Percentiles rank a stretch among this genome's conserved stretches.
Conservation (phyloP, 1,284 basidiomycete species). For the Malassezia vespertilionis region DNA sequence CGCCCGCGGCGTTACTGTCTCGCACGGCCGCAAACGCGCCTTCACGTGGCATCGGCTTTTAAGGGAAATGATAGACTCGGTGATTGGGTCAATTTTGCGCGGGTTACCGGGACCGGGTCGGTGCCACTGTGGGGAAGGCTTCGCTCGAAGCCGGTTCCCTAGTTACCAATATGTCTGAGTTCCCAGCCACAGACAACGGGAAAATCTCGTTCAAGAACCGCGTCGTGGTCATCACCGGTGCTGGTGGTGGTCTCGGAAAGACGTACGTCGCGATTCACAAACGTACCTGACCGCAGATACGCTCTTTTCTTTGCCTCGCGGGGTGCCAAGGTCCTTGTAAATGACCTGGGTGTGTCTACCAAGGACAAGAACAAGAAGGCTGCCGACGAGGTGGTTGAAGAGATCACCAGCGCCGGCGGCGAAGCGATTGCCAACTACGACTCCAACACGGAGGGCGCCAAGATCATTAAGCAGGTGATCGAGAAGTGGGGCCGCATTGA, state of each 20-base stretch:
- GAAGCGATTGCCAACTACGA: slow-evolving; percentile 62
- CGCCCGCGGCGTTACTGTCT: too few relatives aligned
- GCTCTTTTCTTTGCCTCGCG: slow-evolving; percentile 77
- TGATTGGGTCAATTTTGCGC: too few relatives aligned
- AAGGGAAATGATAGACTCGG: too few relatives aligned
- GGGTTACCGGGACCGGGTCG: too few relatives aligned
- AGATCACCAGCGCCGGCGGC: slow-evolving; percentile 65
- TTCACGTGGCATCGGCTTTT: too few relatives aligned
- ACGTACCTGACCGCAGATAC: slow-evolving; percentile 56
- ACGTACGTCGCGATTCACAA: slow-evolving; percentile 55
- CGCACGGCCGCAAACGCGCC: too few relatives aligned
- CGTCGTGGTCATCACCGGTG: slow-evolving; percentile 86
- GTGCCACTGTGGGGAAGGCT: slow-evolving; percentile 2
- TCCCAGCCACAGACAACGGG: slow-evolving; percentile 40
- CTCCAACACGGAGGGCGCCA: slow-evolving; percentile 75
- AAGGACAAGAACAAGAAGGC: slow-evolving; percentile 83
- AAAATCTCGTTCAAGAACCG: slow-evolving; percentile 66
- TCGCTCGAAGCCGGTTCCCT: not conserved
- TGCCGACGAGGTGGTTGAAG: slow-evolving; percentile 82
- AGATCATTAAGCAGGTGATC: slow-evolving; percentile 75
- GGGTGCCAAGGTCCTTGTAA: slow-evolving; percentile 66
- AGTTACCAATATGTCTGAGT: slow-evolving; percentile 33
- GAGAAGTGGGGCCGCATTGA: slow-evolving; percentile 70
- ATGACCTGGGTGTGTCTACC: slow-evolving; percentile 52
- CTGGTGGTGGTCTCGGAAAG: slow-evolving; percentile 84